Base-by-base conservation (phyloP, 2,329 filamentous ascomycete genomes). In the Aspergillus eucalypticola region DNA sequence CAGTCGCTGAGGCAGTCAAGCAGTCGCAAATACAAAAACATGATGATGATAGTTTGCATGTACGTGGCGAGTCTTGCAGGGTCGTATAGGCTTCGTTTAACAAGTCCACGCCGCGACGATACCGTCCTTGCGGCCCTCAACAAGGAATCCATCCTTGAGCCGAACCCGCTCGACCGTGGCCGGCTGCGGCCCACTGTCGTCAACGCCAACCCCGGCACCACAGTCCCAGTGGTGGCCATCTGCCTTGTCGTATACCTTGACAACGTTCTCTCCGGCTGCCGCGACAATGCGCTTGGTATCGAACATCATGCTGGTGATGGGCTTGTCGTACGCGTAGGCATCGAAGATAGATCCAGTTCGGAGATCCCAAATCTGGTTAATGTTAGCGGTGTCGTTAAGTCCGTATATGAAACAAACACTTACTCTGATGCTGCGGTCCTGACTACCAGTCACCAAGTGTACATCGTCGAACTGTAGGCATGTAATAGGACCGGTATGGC, bases 211-310 rank as follows among this genome's bases (percentile, higher is more conserved):
- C 38, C 93, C 94, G 2, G 92, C 88, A 56, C 95, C 95, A 76
- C 93, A 97, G 75, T 96, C 92, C 95, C 95, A 99, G 76, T 98
- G 95, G 62, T 91, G 83, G 42, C 92, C 92, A 73, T 99, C 95
- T 3, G 92, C 89, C 83, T 98, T 98, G 80, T 99, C 95, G 79
- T 98, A 99, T 61, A 99, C 90, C 79, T 99, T 99, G 68, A 95
- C 93, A 23, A 98, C 92, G 70, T 92, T 88, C 76, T 98, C 95
- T 44, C 93, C 91, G 0, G 92, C 92, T 2, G 95, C 94, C 55
- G 90, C 87, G 35, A 95, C 92, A 67, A 99, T 99, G 54, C 93
- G 87, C 55, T 93, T 88, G 13, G 86, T 80, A 76, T 99, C 95
- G 74, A 99, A 99, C 89, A 96, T 96, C 92, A 98, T 96, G 81